Percentiles rank a stretch among this genome's conserved stretches.
These are phyloP conservation scores for Claviceps citrina DNA, from an alignment of 2,329 filamentous ascomycete species.

Conservation along the genomic window DNA sequence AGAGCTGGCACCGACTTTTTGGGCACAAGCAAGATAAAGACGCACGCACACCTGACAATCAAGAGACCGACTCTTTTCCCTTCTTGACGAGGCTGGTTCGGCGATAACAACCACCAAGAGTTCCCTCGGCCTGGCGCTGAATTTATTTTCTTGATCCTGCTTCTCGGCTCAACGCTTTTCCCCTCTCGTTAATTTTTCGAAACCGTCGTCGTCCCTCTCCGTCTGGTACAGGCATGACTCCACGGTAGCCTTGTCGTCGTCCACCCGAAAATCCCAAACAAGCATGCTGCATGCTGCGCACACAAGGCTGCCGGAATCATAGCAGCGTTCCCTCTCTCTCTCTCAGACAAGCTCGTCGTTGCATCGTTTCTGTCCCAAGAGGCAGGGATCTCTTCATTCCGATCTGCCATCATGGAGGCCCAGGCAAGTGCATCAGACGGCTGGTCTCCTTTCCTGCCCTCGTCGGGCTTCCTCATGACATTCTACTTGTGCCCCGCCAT, in stretches of 20 bases:
- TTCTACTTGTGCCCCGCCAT: background rate
- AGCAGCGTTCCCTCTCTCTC: constrained; percentile 23
- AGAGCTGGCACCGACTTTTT: constrained; percentile 26
- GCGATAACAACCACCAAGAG: constrained; percentile 1
- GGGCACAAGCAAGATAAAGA: constrained; percentile 23
- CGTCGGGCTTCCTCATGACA: background rate
- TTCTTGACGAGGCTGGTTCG: constrained; percentile 1
- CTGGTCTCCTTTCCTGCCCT: too few species aligned
- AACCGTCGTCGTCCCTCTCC: constrained; percentile 1
- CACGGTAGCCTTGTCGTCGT: constrained; percentile 24
- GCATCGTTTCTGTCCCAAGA: constrained; percentile 6
- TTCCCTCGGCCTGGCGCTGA: background rate
- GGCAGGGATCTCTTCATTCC: constrained; percentile 1
- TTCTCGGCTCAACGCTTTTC: too few species aligned
- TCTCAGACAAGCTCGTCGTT: constrained; percentile 6
- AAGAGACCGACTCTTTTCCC: background rate
- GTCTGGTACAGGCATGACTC: constrained; percentile 23
- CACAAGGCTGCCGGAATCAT: constrained; percentile 28
- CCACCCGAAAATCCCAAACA: constrained; percentile 14
- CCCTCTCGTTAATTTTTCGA: too few species aligned
- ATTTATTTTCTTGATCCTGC: too few species aligned
- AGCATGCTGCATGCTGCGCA: constrained; percentile 28
- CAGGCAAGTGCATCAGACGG: constrained; percentile 23
- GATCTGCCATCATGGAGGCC: constrained; percentile 29
- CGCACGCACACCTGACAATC: constrained; percentile 13